Base-by-base conservation (phyloP, 768 basidiomycete species). In the Xerocomus brunneocitrinus region DNA sequence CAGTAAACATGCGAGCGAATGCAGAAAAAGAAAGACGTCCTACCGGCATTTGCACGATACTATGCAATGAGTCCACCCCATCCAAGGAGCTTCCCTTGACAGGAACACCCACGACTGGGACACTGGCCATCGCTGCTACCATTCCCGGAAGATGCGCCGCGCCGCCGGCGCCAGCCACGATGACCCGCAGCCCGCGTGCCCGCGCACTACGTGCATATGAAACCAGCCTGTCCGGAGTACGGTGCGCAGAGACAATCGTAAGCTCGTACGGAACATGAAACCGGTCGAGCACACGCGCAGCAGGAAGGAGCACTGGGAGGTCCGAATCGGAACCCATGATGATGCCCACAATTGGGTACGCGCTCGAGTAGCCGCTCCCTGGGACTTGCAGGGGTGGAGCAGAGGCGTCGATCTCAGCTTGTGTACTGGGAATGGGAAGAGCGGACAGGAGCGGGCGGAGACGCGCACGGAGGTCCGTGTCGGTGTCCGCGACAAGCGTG, bases 261-360 rank as follows among this genome's bases (percentile, higher is more conserved):
- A 99, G 75, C 67, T 99, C 95, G 72, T 90, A 97, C 0, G 95
- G 91, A 22, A 98, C 73, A 8, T 67, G 62, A 71, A 98, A 97
- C n/a, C 73, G 72, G 61, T 90, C 85, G 19, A 98, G 80, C 52
- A 97, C 84, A 41, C 78, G 82, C 0, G 95, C 89, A 14, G 90
- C 91, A 5, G 93, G 87, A 14, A 90, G 78, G 87, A 99, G 94
- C 19, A 86, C 83, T 0, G 92, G 90, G n/a, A 99, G 74, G 68
- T 99, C 97, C 13, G 95, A 98, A 71, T 98, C 95, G 9, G 93
- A 95, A 16, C 97, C 97, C 97, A 98, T 99, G 67, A 99, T 94
- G 54, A 99, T 80, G 1, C 90, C 88, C 0, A 98, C 90, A 10
- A 98, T 77, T 6, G 95, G 94, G 47, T 82, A 75, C 0, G 71